A percentile compares a stretch with the other conserved stretches of the same genome.
Evolutionary conservation across 2,329 filamentous ascomycete genomes (phyloP).

Genomic region (Daldinia eschscholtzii): DNA sequence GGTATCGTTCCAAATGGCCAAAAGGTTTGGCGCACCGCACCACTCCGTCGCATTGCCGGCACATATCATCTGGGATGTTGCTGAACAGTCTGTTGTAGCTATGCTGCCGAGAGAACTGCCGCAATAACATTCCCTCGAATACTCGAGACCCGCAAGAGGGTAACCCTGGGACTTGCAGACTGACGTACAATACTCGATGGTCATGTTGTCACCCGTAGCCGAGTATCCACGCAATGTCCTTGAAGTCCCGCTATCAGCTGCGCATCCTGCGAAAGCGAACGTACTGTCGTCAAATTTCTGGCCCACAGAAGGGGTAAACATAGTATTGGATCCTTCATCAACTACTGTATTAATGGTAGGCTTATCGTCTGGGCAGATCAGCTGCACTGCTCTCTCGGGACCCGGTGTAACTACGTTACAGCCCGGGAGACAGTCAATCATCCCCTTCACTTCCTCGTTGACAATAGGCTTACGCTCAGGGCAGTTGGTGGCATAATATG

Average conservation of each 20-base stretch:
- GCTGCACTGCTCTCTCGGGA: conserved; percentile 34
- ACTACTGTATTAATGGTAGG: conserved; percentile 20
- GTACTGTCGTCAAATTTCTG: conserved; percentile 23
- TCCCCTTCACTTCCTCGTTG: conserved; percentile 60
- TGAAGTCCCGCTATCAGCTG: conserved; percentile 44
- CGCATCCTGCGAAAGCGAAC: conserved; percentile 66
- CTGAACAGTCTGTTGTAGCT: conserved; percentile 53
- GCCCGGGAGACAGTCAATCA: conserved; percentile 61
- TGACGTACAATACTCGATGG: conserved; percentile 34
- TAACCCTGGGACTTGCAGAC: conserved; percentile 30
- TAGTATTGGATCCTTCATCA: conserved; percentile 12
- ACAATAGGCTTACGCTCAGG: conserved; percentile 61
- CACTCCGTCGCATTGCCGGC: conserved; percentile 50
- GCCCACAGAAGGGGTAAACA: conserved; percentile 27
- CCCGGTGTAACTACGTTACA: conserved; percentile 61
- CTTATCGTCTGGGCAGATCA: conserved; percentile 30
- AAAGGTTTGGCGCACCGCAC: conserved; percentile 32
- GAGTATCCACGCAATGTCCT: conserved; percentile 29
- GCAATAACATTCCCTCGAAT: conserved; percentile 39
- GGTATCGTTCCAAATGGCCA: conserved; percentile 28
- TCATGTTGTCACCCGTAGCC: conserved; percentile 33
- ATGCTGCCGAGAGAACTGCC: conserved; percentile 47
- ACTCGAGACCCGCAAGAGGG: conserved; percentile 38
- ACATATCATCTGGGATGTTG: conserved; percentile 52
- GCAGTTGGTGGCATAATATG: conserved; percentile 54